Conservation (phyloP, 305 asterid species). For the Rubia occidens region DNA sequence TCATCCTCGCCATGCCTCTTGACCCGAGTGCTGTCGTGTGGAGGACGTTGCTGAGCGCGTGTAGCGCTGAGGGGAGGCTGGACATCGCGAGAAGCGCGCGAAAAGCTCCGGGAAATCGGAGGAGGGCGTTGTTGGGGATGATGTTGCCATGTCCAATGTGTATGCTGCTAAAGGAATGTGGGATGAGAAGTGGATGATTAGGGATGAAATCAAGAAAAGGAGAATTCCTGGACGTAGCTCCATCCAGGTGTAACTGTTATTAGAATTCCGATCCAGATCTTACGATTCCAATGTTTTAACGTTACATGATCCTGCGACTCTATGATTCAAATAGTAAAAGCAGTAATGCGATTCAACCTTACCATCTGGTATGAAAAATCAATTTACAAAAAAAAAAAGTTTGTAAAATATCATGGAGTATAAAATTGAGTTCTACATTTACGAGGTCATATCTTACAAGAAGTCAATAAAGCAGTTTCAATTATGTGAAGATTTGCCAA, state of each 20-base stretch:
- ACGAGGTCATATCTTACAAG: no score
- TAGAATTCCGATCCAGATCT: neutral
- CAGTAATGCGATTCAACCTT: no score
- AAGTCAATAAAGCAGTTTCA: no score
- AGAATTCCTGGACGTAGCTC: conserved; percentile 5
- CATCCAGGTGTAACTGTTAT: neutral
- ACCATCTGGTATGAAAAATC: no score
- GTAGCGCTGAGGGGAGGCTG: conserved; percentile 30
- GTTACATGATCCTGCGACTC: no score
- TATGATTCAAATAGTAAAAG: no score
- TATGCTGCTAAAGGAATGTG: conserved; percentile 29
- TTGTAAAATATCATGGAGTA: no score
- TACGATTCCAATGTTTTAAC: no score
- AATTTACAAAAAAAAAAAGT: no score
- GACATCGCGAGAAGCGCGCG: conserved; percentile 17
- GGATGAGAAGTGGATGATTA: conserved; percentile 23
- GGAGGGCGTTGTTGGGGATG: conserved; percentile 20
- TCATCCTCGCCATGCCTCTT: conserved; percentile 39
- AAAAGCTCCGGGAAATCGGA: conserved; percentile 4
- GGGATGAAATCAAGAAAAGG: conserved; percentile 11
- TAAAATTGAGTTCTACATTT: no score
- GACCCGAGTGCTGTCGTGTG: conserved; percentile 39
- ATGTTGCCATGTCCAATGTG: conserved; percentile 25
- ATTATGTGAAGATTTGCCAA: neutral
- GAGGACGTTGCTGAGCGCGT: conserved; percentile 50